Evolutionary conservation across 129 eudicot species (phyloP).

Genomic region (sunflower (Helianthus annuus)): HanXRQr2.0-SUNRISE NC_035449.2:18647889-18648388

Average conservation of each 20-base stretch:
- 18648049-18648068: not conserved
- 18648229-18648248: too few species aligned
- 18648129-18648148: not conserved
- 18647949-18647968: conserved; percentile 1
- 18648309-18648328: conserved; percentile 27
- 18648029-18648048: conserved; percentile 30
- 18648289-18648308: conserved; percentile 27
- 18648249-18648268: not conserved
- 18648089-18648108: conserved; percentile 26
- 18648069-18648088: conserved; percentile 25
- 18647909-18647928: conserved; percentile 27
- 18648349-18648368: conserved; percentile 16
- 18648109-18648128: not conserved
- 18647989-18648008: conserved; percentile 24
- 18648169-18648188: conserved; percentile 30
- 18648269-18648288: conserved; percentile 18
- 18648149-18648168: not conserved
- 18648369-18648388: not conserved
- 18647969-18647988: conserved; percentile 9
- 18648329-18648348: conserved; percentile 23
- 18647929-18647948: conserved; percentile 28
- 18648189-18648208: conserved; percentile 30
- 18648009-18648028: conserved; percentile 25
- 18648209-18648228: too few species aligned
- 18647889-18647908: not conserved